phyloP scores from a whole-genome alignment of 2,329 filamentous ascomycete genomes.

The Lasiodiplodia sp. region DNA sequence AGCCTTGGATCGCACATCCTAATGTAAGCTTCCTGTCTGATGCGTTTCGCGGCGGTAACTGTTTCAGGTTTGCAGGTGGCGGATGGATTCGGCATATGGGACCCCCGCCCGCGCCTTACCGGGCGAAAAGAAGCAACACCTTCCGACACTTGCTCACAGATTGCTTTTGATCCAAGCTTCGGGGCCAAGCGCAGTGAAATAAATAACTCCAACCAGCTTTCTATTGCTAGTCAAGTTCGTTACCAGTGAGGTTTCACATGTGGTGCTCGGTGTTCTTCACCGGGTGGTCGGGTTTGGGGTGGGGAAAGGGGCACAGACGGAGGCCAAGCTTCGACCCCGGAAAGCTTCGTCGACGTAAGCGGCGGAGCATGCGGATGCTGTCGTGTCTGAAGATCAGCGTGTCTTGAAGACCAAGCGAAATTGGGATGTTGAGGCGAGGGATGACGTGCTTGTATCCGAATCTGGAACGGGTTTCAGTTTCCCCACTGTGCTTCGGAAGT shows the following conservation, averaged over 20 bases:
- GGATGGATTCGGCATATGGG: neutral
- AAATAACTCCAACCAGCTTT: neutral
- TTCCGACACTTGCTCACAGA: neutral
- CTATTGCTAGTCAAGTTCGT: neutral
- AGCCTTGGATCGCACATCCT: neutral
- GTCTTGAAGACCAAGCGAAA: neutral
- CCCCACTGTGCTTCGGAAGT: neutral
- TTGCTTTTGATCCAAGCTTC: neutral
- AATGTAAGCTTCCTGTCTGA: neutral
- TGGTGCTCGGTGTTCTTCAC: neutral
- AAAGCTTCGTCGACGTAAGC: neutral
- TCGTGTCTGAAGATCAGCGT: neutral
- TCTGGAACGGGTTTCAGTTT: neutral
- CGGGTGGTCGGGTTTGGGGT: neutral
- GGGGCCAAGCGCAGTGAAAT: neutral
- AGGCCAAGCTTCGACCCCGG: neutral
- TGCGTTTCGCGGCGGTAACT: neutral
- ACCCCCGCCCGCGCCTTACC: neutral
- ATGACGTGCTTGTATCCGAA: slow-evolving; percentile 27
- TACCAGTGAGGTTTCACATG: neutral
- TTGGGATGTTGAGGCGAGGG: neutral
- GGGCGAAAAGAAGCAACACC: neutral
- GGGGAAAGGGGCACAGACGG: neutral
- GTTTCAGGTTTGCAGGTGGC: neutral
- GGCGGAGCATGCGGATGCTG: neutral